phyloP scores from a whole-genome alignment of 805 yeast species.

The Candida awuae region DNA sequence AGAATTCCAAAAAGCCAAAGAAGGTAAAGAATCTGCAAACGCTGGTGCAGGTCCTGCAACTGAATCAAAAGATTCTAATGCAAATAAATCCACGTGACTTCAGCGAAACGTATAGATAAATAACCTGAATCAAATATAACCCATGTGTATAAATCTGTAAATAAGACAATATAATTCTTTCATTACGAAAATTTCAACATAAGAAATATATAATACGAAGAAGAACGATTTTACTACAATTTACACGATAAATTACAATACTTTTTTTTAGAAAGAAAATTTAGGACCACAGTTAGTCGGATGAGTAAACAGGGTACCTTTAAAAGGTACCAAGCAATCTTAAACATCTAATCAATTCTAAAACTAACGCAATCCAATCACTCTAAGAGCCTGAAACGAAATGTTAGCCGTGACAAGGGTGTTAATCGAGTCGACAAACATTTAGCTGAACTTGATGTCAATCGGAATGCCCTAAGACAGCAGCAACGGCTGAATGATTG shows the following conservation, averaged over 20 bases:
- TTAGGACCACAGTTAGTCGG: constrained; percentile 50
- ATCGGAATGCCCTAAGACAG: constrained; percentile 20
- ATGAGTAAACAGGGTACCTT: constrained; percentile 25
- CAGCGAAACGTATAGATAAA: neutral
- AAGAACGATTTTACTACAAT: neutral
- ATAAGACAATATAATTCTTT: no score
- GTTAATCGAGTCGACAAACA: constrained; percentile 63
- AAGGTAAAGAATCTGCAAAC: constrained; percentile 4
- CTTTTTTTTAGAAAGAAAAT: constrained; percentile 17
- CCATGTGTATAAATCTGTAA: constrained; percentile 2
- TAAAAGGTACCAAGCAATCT: constrained; percentile 13
- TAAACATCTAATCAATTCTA: constrained; percentile 20
- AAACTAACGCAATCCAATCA: constrained; percentile 32
- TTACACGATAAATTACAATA: neutral
- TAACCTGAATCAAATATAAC: neutral
- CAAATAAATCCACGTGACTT: constrained; percentile 4
- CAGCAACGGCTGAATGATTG: constrained; percentile 36
- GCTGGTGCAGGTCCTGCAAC: neutral
- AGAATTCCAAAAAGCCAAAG: constrained; percentile 29
- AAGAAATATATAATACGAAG: no score
- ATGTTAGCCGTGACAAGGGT: constrained; percentile 62
- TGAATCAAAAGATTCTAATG: neutral
- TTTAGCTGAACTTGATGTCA: constrained; percentile 50
- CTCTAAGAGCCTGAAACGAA: constrained; percentile 77
- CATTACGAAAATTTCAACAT: no score